Conservation (phyloP, 2,329 filamentous ascomycete genomes). For the Claviceps pazoutovae region DNA sequence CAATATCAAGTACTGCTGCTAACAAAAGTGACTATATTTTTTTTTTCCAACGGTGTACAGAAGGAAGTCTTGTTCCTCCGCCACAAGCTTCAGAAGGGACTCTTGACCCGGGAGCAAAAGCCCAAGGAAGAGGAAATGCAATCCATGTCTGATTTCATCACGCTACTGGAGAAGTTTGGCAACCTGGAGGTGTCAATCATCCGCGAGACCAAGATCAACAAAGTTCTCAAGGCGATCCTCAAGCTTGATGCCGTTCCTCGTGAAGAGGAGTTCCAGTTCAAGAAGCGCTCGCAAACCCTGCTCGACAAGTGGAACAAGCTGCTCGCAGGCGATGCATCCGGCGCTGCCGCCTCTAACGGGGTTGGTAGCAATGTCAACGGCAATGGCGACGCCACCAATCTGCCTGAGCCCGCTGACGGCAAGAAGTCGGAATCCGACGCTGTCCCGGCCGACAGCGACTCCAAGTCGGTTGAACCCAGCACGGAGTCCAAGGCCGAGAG, state of each 20-base stretch:
- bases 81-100: slow-evolving; percentile 88
- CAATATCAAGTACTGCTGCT: neutral
- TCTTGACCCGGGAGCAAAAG: slow-evolving; percentile 68
- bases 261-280: slow-evolving; percentile 83
- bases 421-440: slow-evolving; percentile 22
- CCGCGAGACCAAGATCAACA: slow-evolving; percentile 90
- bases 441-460: slow-evolving; percentile 19
- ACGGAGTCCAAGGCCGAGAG: slow-evolving; percentile 7
- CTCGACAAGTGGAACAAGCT: slow-evolving; percentile 83
- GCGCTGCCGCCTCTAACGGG: slow-evolving; percentile 25
- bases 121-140: slow-evolving; percentile 82
- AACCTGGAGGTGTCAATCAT: slow-evolving; percentile 86
- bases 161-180: slow-evolving; percentile 63
- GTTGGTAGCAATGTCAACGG: slow-evolving; percentile 30
- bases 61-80: slow-evolving; percentile 82
- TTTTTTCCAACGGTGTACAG: slow-evolving; percentile 19
- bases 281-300: slow-evolving; percentile 63
- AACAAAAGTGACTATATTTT: neutral
- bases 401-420: slow-evolving; percentile 2
- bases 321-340: slow-evolving; percentile 43
- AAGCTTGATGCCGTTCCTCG: slow-evolving; percentile 76
- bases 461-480: slow-evolving; percentile 6
- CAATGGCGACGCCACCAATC: neutral
- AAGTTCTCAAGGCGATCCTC: slow-evolving; percentile 87
- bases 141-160: slow-evolving; percentile 61